Conservation (phyloP, 2,329 filamentous ascomycete genomes). For the Alternaria conjuncta region DNA sequence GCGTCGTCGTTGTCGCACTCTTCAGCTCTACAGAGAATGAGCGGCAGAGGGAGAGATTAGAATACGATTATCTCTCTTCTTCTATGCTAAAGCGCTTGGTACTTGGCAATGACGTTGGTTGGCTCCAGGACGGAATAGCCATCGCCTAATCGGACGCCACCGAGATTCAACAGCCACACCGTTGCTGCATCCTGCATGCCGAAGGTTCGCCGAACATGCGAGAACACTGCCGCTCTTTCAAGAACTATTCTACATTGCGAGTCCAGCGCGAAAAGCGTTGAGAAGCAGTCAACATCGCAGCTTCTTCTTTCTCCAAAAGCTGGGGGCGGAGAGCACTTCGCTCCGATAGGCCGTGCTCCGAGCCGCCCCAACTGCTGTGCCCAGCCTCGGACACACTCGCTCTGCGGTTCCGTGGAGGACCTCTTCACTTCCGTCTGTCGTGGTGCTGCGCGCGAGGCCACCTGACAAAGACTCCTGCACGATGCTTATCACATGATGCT, state of each 20-base stretch:
- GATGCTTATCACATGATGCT: conserved; percentile 19
- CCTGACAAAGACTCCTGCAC: conserved; percentile 9
- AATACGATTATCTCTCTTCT: conserved; percentile 5
- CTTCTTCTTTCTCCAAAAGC: neutral
- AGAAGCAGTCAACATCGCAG: neutral
- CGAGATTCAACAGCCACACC: neutral
- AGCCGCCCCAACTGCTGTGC: neutral
- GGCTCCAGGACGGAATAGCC: neutral
- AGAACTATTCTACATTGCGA: neutral
- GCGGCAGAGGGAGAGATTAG: conserved; percentile 3
- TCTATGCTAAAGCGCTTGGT: conserved; percentile 14
- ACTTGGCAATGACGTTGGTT: conserved; percentile 15
- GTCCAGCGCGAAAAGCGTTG: neutral
- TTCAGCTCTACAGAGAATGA: neutral
- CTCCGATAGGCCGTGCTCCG: conserved; percentile 5
- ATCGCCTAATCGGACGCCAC: conserved; percentile 8
- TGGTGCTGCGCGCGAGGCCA: conserved; percentile 4
- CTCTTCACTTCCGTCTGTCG: neutral
- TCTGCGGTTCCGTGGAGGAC: neutral
- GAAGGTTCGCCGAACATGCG: neutral
- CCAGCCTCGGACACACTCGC: neutral
- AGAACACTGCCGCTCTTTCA: neutral
- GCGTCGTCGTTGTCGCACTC: neutral
- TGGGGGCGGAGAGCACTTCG: neutral
- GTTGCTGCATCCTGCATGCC: neutral